Base-by-base conservation (phyloP, 164 flowering plant genomes). In the Hamamelis virginiana region DNA sequence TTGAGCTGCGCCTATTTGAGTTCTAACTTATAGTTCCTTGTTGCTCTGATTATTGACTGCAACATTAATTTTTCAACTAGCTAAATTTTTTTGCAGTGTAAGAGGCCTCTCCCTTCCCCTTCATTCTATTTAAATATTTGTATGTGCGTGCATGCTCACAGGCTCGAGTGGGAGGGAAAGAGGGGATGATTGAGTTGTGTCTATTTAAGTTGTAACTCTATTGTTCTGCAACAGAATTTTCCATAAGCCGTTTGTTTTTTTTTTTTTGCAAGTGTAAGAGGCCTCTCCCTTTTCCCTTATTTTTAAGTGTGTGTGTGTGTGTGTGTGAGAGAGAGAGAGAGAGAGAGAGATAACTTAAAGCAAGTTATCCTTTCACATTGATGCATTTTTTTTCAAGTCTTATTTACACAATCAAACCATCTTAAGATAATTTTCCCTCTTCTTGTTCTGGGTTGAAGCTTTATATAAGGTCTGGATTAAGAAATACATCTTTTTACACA, bases 161-260 rank as follows among this genome's bases (percentile, higher is more conserved):
- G n/a, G n/a, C 88, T 56, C 84, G 97, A 46, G 77, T 89, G 51
- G 94, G 83, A 75, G 80, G 96, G 66, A 92, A 95, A 74, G 98
- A 95, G 62, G 97, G 92, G n/a, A 95, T 92, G 98, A 61, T 95
- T 47, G 98, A 95, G 80, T 71, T 95, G 59, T 91, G 96, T 25
- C 43, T 92, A 1, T 91, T 77, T 71, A 97, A 95, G 74, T 94
- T 89, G 72, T 91, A 74, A n/a, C 78, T 4, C 14, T 19, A 14
- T 3, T 19, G 14, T 25, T 10, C 18, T 5, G 9, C 38, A 33
- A 59, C 46, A 9, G n/a, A 21, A 3, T 16, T 18, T 28, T 59
- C 43, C n/a, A 59, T 8, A 14, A 28, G n/a, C 21, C n/a, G n/a
- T 15, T 28, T 15, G 16, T 25, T 25, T 15, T 28, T 15, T 15